phyloP scores from a whole-genome alignment of 305 asterid genomes.

The Fraxinus dipetala region DNA sequence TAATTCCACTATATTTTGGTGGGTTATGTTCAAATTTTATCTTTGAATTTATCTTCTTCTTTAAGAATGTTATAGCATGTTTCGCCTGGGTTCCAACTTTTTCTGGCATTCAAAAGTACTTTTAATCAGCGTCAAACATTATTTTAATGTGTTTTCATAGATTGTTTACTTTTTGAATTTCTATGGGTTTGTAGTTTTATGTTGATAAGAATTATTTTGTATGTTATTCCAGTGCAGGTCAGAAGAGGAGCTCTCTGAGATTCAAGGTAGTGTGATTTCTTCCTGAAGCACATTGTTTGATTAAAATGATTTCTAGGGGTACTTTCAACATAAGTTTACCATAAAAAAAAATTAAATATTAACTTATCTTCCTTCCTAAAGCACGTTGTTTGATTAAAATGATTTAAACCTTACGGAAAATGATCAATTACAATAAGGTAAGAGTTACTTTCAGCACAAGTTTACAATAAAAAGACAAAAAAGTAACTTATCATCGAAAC shows the following conservation, averaged over 20 bases:
- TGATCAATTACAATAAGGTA: background rate
- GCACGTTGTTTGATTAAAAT: too few species aligned
- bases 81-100: background rate
- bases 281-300: background rate
- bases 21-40: slow-evolving; percentile 38
- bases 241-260: slow-evolving; percentile 95
- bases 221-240: slow-evolving; percentile 92
- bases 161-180: background rate
- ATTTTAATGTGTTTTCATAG: background rate
- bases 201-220: slow-evolving; percentile 42
- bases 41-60: background rate
- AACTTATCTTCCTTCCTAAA: too few species aligned
- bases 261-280: slow-evolving; percentile 57
- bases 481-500: background rate
- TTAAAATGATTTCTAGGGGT: background rate
- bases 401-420: background rate
- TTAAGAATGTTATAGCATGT: background rate
- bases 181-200: slow-evolving; percentile 16
- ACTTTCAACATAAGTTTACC: too few species aligned
- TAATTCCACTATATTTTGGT: slow-evolving; percentile 86
- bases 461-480: background rate
- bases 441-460: background rate
- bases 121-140: background rate
- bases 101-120: background rate
- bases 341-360: too few species aligned